Percentiles rank a stretch among this genome's conserved stretches.
These are phyloP conservation scores for Galerina sulciceps DNA, from an alignment of 768 basidiomycete species.

Conservation along the genomic window DNA sequence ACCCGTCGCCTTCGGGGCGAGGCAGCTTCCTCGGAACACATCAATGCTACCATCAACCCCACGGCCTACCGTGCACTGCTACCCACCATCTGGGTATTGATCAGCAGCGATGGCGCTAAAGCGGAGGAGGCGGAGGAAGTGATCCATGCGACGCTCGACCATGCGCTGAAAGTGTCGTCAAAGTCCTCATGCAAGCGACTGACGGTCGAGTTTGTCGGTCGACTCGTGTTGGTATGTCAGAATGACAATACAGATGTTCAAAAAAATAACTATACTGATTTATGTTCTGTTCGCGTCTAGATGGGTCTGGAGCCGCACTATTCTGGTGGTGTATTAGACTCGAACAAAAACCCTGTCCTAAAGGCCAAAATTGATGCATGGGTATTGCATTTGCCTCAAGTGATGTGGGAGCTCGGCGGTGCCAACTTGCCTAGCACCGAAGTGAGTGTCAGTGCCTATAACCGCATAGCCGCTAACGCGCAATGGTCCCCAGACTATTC, in stretches of 20 bases:
- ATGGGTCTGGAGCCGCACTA: conserved; percentile 12
- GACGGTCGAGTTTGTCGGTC: conserved; percentile 77
- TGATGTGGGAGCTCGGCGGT: conserved; percentile 82
- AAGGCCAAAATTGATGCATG: conserved; percentile 57
- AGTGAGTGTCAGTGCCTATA: conserved; percentile 41
- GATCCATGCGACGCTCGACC: conserved; percentile 63
- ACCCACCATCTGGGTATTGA: conserved; percentile 79
- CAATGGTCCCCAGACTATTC: conserved; percentile 47
- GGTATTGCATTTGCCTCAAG: conserved; percentile 77
- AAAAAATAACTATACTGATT: background rate
- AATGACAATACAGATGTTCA: background rate
- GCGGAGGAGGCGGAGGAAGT: conserved; percentile 35
- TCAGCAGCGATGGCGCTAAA: conserved; percentile 46
- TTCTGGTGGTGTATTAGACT: conserved; percentile 4
- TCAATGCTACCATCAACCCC: conserved; percentile 57
- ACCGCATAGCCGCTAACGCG: background rate
- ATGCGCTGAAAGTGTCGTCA: conserved; percentile 62
- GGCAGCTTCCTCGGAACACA: conserved; percentile 41
- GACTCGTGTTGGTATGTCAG: conserved; percentile 66
- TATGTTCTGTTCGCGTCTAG: conserved; percentile 2
- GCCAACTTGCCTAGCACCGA: conserved; percentile 61
- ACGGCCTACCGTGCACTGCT: conserved; percentile 67
- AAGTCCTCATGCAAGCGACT: conserved; percentile 66
- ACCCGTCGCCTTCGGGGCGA: conserved; percentile 59
- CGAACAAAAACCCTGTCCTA: conserved; percentile 21